These are phyloP conservation scores for Ceratocystis colombiana DNA, from an alignment of 2,329 filamentous ascomycete genomes.

Conservation along the genomic window DNA sequence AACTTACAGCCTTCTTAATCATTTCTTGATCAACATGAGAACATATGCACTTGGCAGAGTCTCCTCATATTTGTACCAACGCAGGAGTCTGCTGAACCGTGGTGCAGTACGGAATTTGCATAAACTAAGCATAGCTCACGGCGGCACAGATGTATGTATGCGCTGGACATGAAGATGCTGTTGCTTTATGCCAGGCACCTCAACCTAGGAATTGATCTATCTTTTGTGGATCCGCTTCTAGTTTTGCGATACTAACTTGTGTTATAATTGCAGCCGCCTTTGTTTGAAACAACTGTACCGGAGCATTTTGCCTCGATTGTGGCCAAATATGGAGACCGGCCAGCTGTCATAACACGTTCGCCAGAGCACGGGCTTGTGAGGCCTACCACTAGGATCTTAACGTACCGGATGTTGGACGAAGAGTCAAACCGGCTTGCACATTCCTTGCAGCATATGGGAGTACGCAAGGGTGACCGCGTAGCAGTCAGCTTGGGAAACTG, in stretches of 20 bases:
- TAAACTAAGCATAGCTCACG: constrained; percentile 20
- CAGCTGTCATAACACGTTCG: constrained; percentile 46
- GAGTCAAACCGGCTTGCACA: constrained; percentile 66
- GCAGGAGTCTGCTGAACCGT: background rate
- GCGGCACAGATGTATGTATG: constrained; percentile 17
- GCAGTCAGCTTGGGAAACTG: constrained; percentile 80
- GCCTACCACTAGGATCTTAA: constrained; percentile 54
- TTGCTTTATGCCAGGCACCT: background rate
- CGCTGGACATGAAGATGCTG: background rate
- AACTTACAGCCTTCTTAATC: background rate
- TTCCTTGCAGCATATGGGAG: constrained; percentile 58
- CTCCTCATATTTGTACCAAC: background rate
- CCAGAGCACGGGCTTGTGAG: constrained; percentile 29
- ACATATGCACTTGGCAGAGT: background rate
- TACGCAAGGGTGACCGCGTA: constrained; percentile 72
- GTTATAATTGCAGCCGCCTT: constrained; percentile 43
- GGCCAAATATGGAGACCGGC: constrained; percentile 51
- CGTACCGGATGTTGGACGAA: constrained; percentile 64
- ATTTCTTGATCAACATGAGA: background rate
- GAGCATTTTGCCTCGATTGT: constrained; percentile 61
- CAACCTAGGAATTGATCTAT: no score
- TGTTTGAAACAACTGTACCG: constrained; percentile 59
- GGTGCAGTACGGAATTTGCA: constrained; percentile 3
- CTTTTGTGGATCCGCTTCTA: background rate
- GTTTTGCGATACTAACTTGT: background rate